Conservation (phyloP, 768 basidiomycete genomes). For the Leccinum variicolor region DNA sequence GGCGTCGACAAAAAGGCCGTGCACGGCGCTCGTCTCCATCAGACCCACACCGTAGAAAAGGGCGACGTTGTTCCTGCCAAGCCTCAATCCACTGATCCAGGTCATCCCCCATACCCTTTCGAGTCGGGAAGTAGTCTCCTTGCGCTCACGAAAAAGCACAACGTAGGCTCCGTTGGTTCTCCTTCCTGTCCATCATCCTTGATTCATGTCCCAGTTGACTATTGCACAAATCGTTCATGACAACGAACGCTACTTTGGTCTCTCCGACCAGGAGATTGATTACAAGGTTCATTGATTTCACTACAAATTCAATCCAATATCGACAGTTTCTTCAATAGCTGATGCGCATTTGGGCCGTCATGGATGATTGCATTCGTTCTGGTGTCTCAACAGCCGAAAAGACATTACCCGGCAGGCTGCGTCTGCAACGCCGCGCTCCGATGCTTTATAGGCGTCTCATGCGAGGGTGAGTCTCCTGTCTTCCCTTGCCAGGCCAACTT, state of each 20-base stretch:
- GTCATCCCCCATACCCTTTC: constrained; percentile 82
- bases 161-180: constrained; percentile 48
- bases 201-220: constrained; percentile 58
- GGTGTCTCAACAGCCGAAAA: constrained; percentile 80
- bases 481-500: neutral
- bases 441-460: constrained; percentile 87
- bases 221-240: constrained; percentile 93
- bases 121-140: constrained; percentile 73
- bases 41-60: constrained; percentile 45
- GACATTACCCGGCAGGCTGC: constrained; percentile 83
- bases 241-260: constrained; percentile 82
- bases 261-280: constrained; percentile 71
- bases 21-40: constrained; percentile 75
- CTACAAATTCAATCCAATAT: neutral
- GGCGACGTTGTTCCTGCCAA: constrained; percentile 12
- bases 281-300: constrained; percentile 48
- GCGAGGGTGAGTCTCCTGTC: constrained; percentile 61
- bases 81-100: constrained; percentile 27
- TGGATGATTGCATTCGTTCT: constrained; percentile 87
- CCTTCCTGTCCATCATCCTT: constrained; percentile 1
- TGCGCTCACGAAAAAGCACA: constrained; percentile 73
- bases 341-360: constrained; percentile 83
- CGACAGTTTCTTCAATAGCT: constrained; percentile 32
- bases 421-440: constrained; percentile 79
- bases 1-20: constrained; percentile 81